Conservation (phyloP, 495 filamentous ascomycete species). For the Penicillium roqueforti region DNA sequence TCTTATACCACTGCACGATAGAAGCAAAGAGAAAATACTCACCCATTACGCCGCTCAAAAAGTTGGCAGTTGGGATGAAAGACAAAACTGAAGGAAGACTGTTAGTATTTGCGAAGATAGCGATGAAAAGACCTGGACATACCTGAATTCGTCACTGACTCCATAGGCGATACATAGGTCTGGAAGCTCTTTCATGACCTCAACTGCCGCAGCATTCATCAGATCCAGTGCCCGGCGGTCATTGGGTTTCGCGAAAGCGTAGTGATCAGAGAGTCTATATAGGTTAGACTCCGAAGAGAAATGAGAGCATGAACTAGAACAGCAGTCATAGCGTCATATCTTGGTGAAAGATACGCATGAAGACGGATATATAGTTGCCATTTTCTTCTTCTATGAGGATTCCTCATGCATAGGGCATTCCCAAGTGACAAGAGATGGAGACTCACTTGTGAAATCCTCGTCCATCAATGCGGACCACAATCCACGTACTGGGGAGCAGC, state of each 20-base stretch:
- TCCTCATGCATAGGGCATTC: neutral
- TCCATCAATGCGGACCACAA: conserved; percentile 89
- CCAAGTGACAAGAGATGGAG: neutral
- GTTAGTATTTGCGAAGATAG: neutral
- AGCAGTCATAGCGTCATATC: neutral
- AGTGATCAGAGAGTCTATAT: conserved; percentile 68
- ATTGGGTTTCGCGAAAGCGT: conserved; percentile 87
- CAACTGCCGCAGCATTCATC: conserved; percentile 87
- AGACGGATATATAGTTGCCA: neutral
- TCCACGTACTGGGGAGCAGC: conserved; percentile 86
- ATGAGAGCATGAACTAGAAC: neutral
- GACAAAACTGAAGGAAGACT: conserved; percentile 62
- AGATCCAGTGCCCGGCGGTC: conserved; percentile 81
- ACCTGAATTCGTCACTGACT: conserved; percentile 92
- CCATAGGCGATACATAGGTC: conserved; percentile 88
- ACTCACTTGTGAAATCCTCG: conserved; percentile 84
- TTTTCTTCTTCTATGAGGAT: neutral
- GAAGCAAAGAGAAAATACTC: conserved; percentile 22
- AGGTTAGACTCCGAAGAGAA: conserved; percentile 4
- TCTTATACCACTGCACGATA: neutral
- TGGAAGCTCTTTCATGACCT: conserved; percentile 76
- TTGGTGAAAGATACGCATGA: neutral
- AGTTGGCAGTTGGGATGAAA: conserved; percentile 74
- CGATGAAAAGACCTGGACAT: conserved; percentile 6
- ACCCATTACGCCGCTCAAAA: conserved; percentile 85